phyloP scores from a whole-genome alignment of 1,139 yeast species.

The Debaryomyces psychrophilus region DNA sequence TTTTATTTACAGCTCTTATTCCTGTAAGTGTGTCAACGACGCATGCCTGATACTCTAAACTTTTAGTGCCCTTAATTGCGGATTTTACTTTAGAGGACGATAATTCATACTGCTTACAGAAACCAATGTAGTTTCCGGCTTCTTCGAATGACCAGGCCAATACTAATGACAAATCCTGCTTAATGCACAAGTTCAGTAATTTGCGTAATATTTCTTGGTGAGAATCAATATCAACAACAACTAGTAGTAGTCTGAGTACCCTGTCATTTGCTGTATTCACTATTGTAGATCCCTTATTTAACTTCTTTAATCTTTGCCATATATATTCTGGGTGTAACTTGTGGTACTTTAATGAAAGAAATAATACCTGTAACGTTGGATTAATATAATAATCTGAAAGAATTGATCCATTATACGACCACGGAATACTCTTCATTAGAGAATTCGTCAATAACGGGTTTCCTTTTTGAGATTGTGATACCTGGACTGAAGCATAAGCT shows the following conservation, averaged over 20 bases:
- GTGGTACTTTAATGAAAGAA: slow-evolving; percentile 79
- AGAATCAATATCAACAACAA: slow-evolving; percentile 78
- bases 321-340: slow-evolving; percentile 88
- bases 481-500: slow-evolving; percentile 24
- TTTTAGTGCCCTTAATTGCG: slow-evolving; percentile 45
- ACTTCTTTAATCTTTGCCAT: slow-evolving; percentile 64
- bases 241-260: slow-evolving; percentile 63
- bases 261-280: slow-evolving; percentile 35
- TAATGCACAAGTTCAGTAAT: slow-evolving; percentile 69
- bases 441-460: slow-evolving; percentile 47
- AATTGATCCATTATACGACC: slow-evolving; percentile 41
- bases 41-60: slow-evolving; percentile 51
- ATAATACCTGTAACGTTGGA: slow-evolving; percentile 66
- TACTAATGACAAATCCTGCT: slow-evolving; percentile 69
- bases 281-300: slow-evolving; percentile 35
- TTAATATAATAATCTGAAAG: slow-evolving; percentile 68
- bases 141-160: slow-evolving; percentile 85
- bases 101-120: slow-evolving; percentile 51
- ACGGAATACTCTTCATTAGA: slow-evolving; percentile 40
- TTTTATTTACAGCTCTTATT: slow-evolving; percentile 57
- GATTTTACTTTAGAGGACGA: slow-evolving; percentile 28
- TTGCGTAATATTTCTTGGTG: slow-evolving; percentile 71
- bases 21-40: slow-evolving; percentile 55
- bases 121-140: slow-evolving; percentile 76
- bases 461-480: slow-evolving; percentile 42